phyloP scores from a whole-genome alignment of 2,329 filamentous ascomycete genomes.

The Chaetothyriales sp. region DNA sequence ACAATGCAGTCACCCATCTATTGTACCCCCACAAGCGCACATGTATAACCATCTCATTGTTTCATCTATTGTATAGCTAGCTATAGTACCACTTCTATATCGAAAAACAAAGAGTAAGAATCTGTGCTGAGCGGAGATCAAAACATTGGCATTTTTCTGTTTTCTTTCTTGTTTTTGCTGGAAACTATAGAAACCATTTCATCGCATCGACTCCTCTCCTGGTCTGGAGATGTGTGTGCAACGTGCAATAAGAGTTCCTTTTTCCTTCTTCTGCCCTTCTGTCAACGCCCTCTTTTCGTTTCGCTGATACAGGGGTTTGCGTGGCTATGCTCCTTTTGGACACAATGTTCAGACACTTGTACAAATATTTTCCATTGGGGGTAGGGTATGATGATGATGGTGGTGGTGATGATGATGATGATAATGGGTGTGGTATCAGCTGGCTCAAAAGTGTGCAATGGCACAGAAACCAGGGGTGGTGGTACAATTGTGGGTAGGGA shows the following conservation, averaged over 20 bases:
- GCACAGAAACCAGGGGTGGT: not conserved
- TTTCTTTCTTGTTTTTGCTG: slow-evolving; percentile 1
- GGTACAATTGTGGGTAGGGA: not conserved
- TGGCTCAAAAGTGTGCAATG: not conserved
- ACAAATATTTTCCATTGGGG: not conserved
- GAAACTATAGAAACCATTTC: slow-evolving; percentile 10
- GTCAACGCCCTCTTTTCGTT: slow-evolving; percentile 3
- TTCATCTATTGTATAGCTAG: not conserved
- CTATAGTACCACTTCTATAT: not conserved
- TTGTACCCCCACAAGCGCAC: too few species aligned
- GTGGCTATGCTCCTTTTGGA: slow-evolving; percentile 2
- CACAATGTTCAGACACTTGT: not conserved
- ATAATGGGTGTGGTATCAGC: not conserved
- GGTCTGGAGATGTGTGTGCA: not conserved
- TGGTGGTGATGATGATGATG: not conserved
- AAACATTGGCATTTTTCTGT: slow-evolving; percentile 6
- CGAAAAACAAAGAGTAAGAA: not conserved
- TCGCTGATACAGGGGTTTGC: slow-evolving; percentile 8
- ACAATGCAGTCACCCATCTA: not conserved
- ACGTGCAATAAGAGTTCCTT: too few species aligned
- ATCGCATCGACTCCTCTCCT: not conserved
- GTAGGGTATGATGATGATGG: not conserved
- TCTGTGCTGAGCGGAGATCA: slow-evolving; percentile 11
- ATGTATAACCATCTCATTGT: not conserved
- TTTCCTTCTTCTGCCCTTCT: too few species aligned